phyloP scores from a whole-genome alignment of 495 filamentous ascomycete species.

The Penicillium bialowiezense region DNA sequence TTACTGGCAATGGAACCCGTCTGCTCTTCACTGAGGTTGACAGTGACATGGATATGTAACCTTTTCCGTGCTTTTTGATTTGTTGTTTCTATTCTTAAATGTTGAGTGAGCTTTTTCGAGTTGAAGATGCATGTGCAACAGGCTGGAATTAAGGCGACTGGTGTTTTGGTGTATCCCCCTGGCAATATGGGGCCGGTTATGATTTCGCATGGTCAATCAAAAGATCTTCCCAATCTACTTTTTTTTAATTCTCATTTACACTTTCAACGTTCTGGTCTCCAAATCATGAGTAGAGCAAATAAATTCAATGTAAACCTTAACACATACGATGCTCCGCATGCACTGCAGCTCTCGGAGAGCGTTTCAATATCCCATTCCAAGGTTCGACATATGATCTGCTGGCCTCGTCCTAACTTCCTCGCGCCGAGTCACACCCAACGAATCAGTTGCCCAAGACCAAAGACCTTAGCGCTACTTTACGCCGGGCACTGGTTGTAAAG shows the following conservation, averaged over 20 bases:
- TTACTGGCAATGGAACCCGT: slow-evolving; percentile 76
- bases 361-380: no score
- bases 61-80: neutral
- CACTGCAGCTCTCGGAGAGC: no score
- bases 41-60: slow-evolving; percentile 53
- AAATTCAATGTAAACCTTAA: no score
- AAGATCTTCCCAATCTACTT: slow-evolving; percentile 19
- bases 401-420: neutral
- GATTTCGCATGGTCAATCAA: slow-evolving; percentile 17
- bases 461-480: slow-evolving; percentile 10
- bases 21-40: slow-evolving; percentile 75
- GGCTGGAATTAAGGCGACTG: slow-evolving; percentile 19
- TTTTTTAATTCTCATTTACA: slow-evolving; percentile 1
- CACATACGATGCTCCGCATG: no score
- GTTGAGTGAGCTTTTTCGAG: slow-evolving; percentile 12
- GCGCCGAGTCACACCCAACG: neutral
- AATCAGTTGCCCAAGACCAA: no score
- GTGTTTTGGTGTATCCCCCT: slow-evolving; percentile 23
- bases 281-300: slow-evolving; percentile 1
- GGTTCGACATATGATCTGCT: no score
- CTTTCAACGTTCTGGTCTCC: neutral
- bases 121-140: slow-evolving; percentile 25
- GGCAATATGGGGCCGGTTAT: slow-evolving; percentile 13
- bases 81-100: slow-evolving; percentile 9
- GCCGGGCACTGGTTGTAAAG: slow-evolving; percentile 28